phyloP scores from a whole-genome alignment of 306 rosid species.

The Castanea crenata region DNA sequence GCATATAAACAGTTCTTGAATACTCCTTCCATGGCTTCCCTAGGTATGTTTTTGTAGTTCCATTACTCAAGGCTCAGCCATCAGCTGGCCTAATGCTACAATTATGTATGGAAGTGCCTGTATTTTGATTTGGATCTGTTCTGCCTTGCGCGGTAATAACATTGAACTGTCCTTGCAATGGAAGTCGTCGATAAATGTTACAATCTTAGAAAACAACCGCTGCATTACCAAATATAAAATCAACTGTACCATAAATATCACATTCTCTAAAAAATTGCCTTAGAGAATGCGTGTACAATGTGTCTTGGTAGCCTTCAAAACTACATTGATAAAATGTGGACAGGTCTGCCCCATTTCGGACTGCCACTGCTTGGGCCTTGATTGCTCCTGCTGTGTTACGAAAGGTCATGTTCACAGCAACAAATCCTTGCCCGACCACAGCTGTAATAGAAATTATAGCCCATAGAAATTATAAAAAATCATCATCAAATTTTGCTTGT shows the following conservation, averaged over 20 bases:
- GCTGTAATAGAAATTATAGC: constrained; percentile 23
- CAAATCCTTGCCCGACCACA: constrained; percentile 46
- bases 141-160: constrained; percentile 53
- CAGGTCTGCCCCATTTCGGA: constrained; percentile 46
- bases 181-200: constrained; percentile 38
- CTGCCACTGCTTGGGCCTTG: constrained; percentile 54
- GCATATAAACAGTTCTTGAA: constrained; percentile 48
- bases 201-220: constrained; percentile 50
- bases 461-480: too few species aligned
- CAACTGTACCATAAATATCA: constrained; percentile 55
- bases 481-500: constrained; percentile 31
- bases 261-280: constrained; percentile 58
- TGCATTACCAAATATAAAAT: constrained; percentile 60
- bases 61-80: constrained; percentile 20
- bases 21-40: constrained; percentile 65
- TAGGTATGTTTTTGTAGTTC: constrained; percentile 31
- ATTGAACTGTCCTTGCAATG: constrained; percentile 46
- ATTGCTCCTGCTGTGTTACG: constrained; percentile 48
- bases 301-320: constrained; percentile 62
- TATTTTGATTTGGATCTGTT: constrained; percentile 45
- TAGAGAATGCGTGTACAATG: constrained; percentile 42
- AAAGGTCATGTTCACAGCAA: constrained; percentile 56
- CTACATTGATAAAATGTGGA: constrained; percentile 51
- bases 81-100: constrained; percentile 35
- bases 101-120: constrained; percentile 38